Base-by-base conservation (phyloP, 495 filamentous ascomycete genomes). In the Articulospora tetracladia region DNA sequence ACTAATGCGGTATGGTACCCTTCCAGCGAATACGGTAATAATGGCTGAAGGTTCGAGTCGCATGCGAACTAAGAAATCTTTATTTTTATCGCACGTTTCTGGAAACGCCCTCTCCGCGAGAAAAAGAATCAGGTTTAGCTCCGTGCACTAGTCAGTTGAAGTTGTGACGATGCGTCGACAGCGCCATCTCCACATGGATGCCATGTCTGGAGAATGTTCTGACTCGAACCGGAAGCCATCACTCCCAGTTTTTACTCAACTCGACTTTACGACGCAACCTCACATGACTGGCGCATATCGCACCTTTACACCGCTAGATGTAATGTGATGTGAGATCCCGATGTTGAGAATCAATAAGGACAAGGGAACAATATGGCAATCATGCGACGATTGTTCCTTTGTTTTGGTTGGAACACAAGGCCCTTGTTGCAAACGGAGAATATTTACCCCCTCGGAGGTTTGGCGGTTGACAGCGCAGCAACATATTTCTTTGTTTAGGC, bases 401-500 rank as follows among this genome's bases (percentile, higher is more conserved):
- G 46, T 64, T 28, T 25, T 60, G 55, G 51, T 41, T 25, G 50
- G 56, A 36, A 11, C 6, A 49, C 22, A 32, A 26, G 12, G 19
- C 26, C 28, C 54, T 25, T 52, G 28, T n/a, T 65, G 57, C 66
- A 68, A 68, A 68, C 66, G 66, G 58, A 58, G 51, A 57, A 48
- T 53, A 50, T 54, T 30, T 58, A 22, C 11, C 48, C 26, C 49
- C 41, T 19, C 22, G 22, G 19, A 24, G 23, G 20, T 51, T 60
- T 53, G 25, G 52, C 27, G 24, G 15, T 51, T 59, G 53, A 67
- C 65, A 62, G 57, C 65, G 55, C 65, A 67, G 36, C 65, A 61
- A 10, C 28, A 61, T 58, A 60, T 60, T 58, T n/a, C 55, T 61
- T 59, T 64, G 55, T 63, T 67, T 57, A 64, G 65, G 65, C 61